Evolutionary conservation across 768 basidiomycete species (phyloP).

Genomic region (Infundibulicybe gibba): DNA sequence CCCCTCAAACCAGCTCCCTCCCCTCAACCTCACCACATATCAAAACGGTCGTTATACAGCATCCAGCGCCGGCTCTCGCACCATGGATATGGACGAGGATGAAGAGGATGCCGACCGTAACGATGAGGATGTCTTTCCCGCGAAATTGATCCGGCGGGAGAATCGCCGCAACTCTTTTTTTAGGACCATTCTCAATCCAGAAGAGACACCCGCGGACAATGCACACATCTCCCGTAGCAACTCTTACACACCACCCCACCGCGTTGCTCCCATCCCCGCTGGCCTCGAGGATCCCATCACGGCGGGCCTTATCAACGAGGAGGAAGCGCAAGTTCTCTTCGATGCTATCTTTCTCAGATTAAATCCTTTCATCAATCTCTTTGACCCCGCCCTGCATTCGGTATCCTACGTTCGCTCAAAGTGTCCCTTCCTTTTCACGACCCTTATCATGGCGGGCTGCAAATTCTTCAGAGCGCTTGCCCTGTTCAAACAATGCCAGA

Average conservation of each 20-base stretch:
- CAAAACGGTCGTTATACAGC: conserved; percentile 28
- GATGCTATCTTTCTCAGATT: conserved; percentile 79
- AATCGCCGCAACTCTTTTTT: conserved; percentile 76
- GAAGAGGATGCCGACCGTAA: conserved; percentile 60
- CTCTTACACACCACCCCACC: conserved; percentile 37
- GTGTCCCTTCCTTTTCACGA: conserved; percentile 82
- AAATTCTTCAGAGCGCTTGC: conserved; percentile 77
- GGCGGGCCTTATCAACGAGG: conserved; percentile 66
- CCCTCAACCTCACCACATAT: conserved; percentile 39
- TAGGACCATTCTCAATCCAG: conserved; percentile 77
- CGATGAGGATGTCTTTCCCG: conserved; percentile 69
- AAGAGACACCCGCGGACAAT: conserved; percentile 39
- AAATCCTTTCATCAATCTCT: conserved; percentile 86
- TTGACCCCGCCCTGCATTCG: conserved; percentile 85
- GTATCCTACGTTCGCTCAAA: conserved; percentile 73
- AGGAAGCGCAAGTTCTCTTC: conserved; percentile 68
- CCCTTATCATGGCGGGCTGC: conserved; percentile 78
- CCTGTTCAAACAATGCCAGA: conserved; percentile 63
- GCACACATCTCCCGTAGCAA: conserved; percentile 27
- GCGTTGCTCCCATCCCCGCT: conserved; percentile 30
- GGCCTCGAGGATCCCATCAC: conserved; percentile 66
- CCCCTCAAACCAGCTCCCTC: conserved; percentile 44
- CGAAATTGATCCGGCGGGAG: conserved; percentile 69
- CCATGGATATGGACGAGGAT: conserved; percentile 57
- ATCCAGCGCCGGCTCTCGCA: conserved; percentile 31